A percentile compares a stretch with the other conserved stretches of the same genome.
Conservation (phyloP, 208 protist genomes). For the Crithidia brevicula region DNA sequence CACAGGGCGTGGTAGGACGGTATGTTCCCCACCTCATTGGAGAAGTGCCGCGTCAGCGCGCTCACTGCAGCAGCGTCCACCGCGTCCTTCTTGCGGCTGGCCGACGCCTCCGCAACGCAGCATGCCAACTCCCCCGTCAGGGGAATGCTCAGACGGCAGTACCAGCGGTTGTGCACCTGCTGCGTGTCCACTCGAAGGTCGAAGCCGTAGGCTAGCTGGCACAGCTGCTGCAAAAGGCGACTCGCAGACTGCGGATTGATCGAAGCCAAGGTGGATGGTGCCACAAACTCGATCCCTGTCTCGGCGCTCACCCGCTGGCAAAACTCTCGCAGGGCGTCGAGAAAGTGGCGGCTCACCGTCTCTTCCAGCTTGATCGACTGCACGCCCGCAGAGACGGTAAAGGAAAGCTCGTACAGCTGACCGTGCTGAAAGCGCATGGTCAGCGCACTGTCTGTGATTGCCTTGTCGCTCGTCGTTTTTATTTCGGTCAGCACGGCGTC, state of each 20-base stretch:
- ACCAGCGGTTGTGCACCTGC: slow-evolving; percentile 42
- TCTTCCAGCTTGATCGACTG: slow-evolving; percentile 32
- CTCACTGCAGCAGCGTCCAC: slow-evolving; percentile 37
- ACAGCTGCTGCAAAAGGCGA: slow-evolving; percentile 20
- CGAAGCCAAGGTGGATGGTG: background rate
- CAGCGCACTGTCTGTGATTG: slow-evolving; percentile 12
- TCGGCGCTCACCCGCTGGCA: slow-evolving; percentile 19
- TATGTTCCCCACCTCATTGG: background rate
- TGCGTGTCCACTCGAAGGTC: slow-evolving; percentile 5
- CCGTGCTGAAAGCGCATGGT: slow-evolving; percentile 11
- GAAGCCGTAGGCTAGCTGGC: slow-evolving; percentile 20
- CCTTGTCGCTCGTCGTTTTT: slow-evolving; percentile 7
- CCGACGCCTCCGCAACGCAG: slow-evolving; percentile 34
- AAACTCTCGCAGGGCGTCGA: slow-evolving; percentile 26
- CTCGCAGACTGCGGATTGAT: slow-evolving; percentile 6
- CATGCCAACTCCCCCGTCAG: slow-evolving; percentile 43
- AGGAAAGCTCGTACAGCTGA: slow-evolving; percentile 13
- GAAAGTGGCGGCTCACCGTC: slow-evolving; percentile 6
- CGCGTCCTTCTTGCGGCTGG: slow-evolving; percentile 55
- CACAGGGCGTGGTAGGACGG: background rate
- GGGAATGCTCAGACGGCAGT: slow-evolving; percentile 55
- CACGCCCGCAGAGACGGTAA: slow-evolving; percentile 8
- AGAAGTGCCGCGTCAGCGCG: slow-evolving; percentile 31
- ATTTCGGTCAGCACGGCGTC: slow-evolving; percentile 33
- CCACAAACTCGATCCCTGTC: slow-evolving; percentile 12